A percentile compares a stretch with the other conserved stretches of the same genome.
These are phyloP conservation scores for Voacanga thouarsii DNA, from an alignment of 257 asterid species.

Conservation along the genomic window DNA sequence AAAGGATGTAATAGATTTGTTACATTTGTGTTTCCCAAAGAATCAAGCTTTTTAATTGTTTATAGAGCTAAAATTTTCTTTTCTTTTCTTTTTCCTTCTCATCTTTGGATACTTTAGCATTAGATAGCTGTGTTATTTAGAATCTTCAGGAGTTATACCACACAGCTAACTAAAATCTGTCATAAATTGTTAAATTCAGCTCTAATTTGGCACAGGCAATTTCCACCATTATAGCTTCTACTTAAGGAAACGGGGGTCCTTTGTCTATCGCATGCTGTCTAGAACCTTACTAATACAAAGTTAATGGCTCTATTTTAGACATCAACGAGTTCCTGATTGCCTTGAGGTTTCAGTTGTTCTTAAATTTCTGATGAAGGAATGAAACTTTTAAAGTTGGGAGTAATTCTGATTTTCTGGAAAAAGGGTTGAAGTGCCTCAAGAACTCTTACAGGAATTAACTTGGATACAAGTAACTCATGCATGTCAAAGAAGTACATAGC, in stretches of 20 bases:
- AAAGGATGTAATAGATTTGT: too few species aligned
- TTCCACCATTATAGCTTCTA: too few species aligned
- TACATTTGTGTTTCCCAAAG: too few species aligned
- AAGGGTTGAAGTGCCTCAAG: not conserved
- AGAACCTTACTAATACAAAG: not conserved
- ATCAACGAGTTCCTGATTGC: not conserved
- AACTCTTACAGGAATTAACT: not conserved
- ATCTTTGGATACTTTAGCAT: not conserved
- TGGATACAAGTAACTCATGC: not conserved
- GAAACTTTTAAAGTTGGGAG: not conserved
- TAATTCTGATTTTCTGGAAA: not conserved
- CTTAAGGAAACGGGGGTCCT: not conserved
- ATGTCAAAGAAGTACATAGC: not conserved
- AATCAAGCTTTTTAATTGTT: too few species aligned
- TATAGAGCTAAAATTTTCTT: too few species aligned
- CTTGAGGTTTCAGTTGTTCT: not conserved
- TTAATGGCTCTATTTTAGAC: not conserved
- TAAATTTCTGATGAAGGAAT: not conserved
- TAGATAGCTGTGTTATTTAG: not conserved
- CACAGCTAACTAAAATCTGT: too few species aligned
- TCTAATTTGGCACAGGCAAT: too few species aligned
- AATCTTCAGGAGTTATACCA: not conserved
- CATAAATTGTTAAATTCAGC: too few species aligned
- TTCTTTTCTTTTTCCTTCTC: not conserved
- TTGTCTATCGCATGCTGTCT: not conserved